phyloP scores from a whole-genome alignment of 1,284 basidiomycete species.

The Trametes hirsuta region DNA sequence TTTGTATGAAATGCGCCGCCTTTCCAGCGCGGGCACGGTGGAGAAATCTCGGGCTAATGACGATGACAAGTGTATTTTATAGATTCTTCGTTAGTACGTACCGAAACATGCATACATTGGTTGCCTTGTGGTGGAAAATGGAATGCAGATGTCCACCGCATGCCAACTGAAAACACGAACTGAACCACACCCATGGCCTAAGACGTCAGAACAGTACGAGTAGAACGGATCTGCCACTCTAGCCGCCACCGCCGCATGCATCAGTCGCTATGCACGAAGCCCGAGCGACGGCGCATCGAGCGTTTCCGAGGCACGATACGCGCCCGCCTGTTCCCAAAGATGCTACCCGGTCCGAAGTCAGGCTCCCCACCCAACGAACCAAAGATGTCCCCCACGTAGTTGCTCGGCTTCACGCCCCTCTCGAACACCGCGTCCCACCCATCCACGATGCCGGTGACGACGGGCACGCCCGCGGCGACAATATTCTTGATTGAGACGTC shows the following conservation, averaged over 20 bases:
- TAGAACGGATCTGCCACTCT: background rate
- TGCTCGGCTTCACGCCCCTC: slow-evolving; percentile 31
- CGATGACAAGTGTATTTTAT: no score
- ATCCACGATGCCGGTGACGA: slow-evolving; percentile 35
- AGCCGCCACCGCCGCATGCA: background rate
- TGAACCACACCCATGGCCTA: no score
- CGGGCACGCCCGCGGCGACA: slow-evolving; percentile 34
- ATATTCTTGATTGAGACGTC: slow-evolving; percentile 34
- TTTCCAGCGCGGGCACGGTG: no score
- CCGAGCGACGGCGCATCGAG: background rate
- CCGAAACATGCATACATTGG: no score
- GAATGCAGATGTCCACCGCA: no score
- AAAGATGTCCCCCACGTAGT: slow-evolving; percentile 39
- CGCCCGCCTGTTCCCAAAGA: background rate
- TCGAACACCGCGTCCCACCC: slow-evolving; percentile 34
- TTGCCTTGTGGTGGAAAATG: no score
- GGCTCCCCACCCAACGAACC: slow-evolving; percentile 35
- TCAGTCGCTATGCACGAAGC: background rate
- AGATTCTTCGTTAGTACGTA: no score
- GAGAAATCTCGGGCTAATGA: no score
- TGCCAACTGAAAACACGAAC: no score
- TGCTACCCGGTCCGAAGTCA: slow-evolving; percentile 27
- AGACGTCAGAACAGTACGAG: background rate
- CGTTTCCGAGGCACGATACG: background rate
- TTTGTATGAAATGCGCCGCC: no score